Base-by-base conservation (phyloP, 257 asterid species). In the Petunia axillaris region DNA sequence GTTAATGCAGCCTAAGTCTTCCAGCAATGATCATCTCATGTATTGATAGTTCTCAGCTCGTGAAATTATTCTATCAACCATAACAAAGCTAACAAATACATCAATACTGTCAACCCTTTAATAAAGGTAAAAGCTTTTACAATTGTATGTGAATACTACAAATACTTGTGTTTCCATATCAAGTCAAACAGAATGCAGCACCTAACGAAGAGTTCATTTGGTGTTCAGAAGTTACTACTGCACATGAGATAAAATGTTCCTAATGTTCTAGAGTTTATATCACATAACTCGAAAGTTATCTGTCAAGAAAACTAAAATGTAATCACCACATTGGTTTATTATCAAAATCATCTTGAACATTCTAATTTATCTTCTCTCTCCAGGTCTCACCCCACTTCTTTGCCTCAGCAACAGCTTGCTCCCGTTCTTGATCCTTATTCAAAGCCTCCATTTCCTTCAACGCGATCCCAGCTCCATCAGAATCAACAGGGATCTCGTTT, bases 341-440 rank as follows among this genome's bases (percentile, higher is more conserved):
- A 13, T 81, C 83, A 43, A 44, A 53, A 80, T 79, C 83, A 76
- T 62, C 78, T 35, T 77, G 48, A 54, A 2, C 15, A 38, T 55
- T 39, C 46, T n/a, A 66, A 64, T 52, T 85, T 82, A 78, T 84
- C 35, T 85, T 87, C 52, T 78, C 87, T 76, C 88, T 86, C 76
- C 87, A 87, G 46, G 78, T 79, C 80, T 87, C 85, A 35, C 91
- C 91, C 92, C 92, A 89, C 86, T 81, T 74, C 85, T 83, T 89
- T 43, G 92, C 92, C 80, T 87, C 92, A 36, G 91, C 92, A 77
- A 89, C 89, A 4, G 87, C 92, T 8, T 39, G 76, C 79, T 79
- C 84, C 44, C 91, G 81, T 50, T 88, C 91, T 64, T 46, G 46
- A 41, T 75, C 83, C 54, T 54, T 86, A 78, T 58, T 68, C 43